phyloP scores from a whole-genome alignment of 441 rosid genomes.

The Gossypium trilobum region DNA sequence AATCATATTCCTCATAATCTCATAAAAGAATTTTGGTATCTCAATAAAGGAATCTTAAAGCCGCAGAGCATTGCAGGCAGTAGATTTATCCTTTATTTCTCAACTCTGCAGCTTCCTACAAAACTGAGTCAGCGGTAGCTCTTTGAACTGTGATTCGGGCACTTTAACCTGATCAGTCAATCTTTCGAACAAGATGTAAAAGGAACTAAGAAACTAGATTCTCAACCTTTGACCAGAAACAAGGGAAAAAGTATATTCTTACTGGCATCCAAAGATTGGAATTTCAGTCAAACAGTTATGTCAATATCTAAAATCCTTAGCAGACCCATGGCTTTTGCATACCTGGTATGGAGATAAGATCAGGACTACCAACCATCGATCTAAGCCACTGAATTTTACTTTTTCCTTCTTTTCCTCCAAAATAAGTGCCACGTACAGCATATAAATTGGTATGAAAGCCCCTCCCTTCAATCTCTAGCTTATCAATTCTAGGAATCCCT shows the following conservation, averaged over 20 bases:
- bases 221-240: not conserved
- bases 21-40: not conserved
- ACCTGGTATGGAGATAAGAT: slow-evolving; percentile 92
- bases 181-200: too few species aligned
- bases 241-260: not conserved
- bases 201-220: not conserved
- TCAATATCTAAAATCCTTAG: not conserved
- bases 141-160: not conserved
- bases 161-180: not conserved
- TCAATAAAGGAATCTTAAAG: not conserved
- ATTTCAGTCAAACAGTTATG: not conserved
- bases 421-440: slow-evolving; percentile 74
- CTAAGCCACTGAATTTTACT: slow-evolving; percentile 96
- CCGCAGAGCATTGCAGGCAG: not conserved
- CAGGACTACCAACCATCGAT: slow-evolving; percentile 96
- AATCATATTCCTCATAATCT: not conserved
- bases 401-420: slow-evolving; percentile 96
- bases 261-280: not conserved
- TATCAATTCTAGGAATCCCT: slow-evolving; percentile 81
- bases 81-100: not conserved
- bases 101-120: not conserved
- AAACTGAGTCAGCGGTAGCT: not conserved
- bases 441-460: slow-evolving; percentile 90
- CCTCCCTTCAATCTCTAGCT: slow-evolving; percentile 88
- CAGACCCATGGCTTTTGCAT: slow-evolving; percentile 3